Percentiles rank a stretch among this genome's conserved stretches.
phyloP scores from a whole-genome alignment of 2,329 filamentous ascomycete species.

The Colletotrichum viniferum region DNA sequence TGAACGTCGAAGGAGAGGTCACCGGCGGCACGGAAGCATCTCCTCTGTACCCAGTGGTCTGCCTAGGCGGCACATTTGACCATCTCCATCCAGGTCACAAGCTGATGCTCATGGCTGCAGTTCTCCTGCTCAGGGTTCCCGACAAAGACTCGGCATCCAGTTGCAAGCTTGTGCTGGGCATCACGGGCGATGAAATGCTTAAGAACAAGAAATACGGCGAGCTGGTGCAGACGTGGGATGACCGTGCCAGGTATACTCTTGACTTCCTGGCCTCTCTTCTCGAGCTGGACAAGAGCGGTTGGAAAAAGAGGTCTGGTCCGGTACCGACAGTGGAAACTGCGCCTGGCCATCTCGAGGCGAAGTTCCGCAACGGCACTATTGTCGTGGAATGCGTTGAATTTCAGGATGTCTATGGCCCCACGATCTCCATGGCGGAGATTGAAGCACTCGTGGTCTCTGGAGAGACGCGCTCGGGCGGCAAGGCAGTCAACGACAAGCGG shows the following conservation, averaged over 20 bases:
- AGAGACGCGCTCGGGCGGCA: conserved; percentile 84
- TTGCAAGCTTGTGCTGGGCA: conserved; percentile 76
- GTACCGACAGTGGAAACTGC: conserved; percentile 21
- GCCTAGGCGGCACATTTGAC: conserved; percentile 93
- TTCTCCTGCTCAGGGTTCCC: conserved; percentile 68
- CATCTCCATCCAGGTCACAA: conserved; percentile 96
- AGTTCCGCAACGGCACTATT: conserved; percentile 64
- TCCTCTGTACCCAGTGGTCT: conserved; percentile 52
- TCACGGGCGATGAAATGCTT: conserved; percentile 86
- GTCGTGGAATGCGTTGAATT: conserved; percentile 82
- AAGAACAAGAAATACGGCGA: conserved; percentile 88
- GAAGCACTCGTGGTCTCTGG: conserved; percentile 84
- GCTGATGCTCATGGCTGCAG: conserved; percentile 87
- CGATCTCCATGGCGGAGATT: conserved; percentile 80
- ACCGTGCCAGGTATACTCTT: conserved; percentile 71
- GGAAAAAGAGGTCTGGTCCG: conserved; percentile 46
- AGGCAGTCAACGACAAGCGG: conserved; percentile 85
- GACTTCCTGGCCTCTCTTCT: conserved; percentile 74
- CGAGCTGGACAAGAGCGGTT: conserved; percentile 44
- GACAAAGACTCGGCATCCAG: conserved; percentile 39
- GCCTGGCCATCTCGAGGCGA: conserved; percentile 53
- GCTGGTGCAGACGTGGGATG: conserved; percentile 79
- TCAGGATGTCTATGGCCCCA: conserved; percentile 87
- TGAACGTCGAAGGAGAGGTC: conserved; percentile 35
- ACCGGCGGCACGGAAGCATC: not conserved